phyloP scores from a whole-genome alignment of 371 early-diverging fungal genomes.

The Mortierella sp. region DNA sequence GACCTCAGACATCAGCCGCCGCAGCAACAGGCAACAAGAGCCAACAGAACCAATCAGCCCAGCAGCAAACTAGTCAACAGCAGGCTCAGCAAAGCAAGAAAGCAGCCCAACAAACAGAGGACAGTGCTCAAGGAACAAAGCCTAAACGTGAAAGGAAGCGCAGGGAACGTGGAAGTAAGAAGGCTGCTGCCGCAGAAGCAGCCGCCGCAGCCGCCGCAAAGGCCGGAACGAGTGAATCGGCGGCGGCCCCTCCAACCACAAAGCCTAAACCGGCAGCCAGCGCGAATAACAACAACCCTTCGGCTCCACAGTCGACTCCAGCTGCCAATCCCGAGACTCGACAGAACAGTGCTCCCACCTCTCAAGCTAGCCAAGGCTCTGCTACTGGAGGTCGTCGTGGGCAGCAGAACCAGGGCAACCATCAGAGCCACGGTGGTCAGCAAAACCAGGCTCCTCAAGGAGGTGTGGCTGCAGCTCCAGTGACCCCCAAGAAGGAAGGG shows the following conservation, averaged over 20 bases:
- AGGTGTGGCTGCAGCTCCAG: background rate
- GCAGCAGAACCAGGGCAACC: slow-evolving; percentile 1
- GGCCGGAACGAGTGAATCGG: slow-evolving; percentile 16
- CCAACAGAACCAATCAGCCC: slow-evolving; percentile 11
- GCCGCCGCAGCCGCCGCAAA: slow-evolving; percentile 12
- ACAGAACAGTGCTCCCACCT: background rate
- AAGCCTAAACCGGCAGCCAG: slow-evolving; percentile 25
- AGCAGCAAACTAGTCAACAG: slow-evolving; percentile 3
- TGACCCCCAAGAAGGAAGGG: slow-evolving; percentile 10
- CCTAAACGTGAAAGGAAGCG: slow-evolving; percentile 27
- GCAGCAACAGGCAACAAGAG: slow-evolving; percentile 2
- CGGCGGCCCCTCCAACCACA: slow-evolving; percentile 24
- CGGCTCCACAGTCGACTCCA: background rate
- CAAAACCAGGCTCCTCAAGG: slow-evolving; percentile 5
- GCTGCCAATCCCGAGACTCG: background rate
- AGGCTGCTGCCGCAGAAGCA: slow-evolving; percentile 12
- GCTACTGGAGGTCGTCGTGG: slow-evolving; percentile 25
- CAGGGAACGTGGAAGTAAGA: slow-evolving; percentile 16
- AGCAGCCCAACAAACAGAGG: background rate
- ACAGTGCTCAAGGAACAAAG: background rate
- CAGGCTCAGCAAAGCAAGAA: slow-evolving; percentile 14
- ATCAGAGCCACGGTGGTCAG: slow-evolving; percentile 16
- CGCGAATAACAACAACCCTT: background rate
- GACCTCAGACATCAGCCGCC: slow-evolving; percentile 4
- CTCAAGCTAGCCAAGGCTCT: slow-evolving; percentile 13